Conservation (phyloP, 768 basidiomycete genomes). For the Boletus reticulatus region DNA sequence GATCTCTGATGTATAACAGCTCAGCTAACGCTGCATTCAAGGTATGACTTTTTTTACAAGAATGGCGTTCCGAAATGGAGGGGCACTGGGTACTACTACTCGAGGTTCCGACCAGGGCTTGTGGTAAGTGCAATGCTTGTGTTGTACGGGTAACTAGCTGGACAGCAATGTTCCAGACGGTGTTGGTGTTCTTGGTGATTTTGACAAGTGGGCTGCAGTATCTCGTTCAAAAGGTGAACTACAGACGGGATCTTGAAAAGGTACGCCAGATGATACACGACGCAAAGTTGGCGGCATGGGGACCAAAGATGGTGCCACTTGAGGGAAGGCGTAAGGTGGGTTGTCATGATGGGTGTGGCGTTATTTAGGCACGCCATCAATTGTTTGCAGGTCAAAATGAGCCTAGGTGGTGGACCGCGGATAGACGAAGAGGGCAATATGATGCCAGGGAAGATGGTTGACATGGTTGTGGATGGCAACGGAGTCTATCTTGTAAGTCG, state of each 20-base stretch:
- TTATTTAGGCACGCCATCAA: slow-evolving; percentile 2
- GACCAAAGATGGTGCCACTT: slow-evolving; percentile 64
- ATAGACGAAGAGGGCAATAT: slow-evolving; percentile 56
- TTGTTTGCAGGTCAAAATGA: slow-evolving; percentile 61
- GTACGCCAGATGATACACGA: slow-evolving; percentile 59
- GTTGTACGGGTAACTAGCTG: not conserved
- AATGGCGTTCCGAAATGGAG: slow-evolving; percentile 98
- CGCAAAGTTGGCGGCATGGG: slow-evolving; percentile 81
- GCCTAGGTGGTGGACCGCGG: slow-evolving; percentile 52
- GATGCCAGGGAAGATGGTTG: slow-evolving; percentile 53
- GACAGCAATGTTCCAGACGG: slow-evolving; percentile 47
- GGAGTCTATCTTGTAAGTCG: slow-evolving; percentile 72
- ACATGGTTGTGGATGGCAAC: slow-evolving; percentile 78
- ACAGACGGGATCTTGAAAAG: slow-evolving; percentile 66
- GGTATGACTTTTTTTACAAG: slow-evolving; percentile 94
- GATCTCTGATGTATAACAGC: not conserved
- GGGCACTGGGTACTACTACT: slow-evolving; percentile 95
- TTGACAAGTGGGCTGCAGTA: slow-evolving; percentile 84
- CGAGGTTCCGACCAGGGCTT: slow-evolving; percentile 92
- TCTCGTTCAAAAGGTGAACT: slow-evolving; percentile 74
- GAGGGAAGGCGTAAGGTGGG: slow-evolving; percentile 69
- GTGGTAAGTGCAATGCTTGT: slow-evolving; percentile 44
- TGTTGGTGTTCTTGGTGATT: slow-evolving; percentile 71
- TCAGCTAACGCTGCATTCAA: slow-evolving; percentile 28
- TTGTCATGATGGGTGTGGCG: not conserved